These are phyloP conservation scores for Panaeolus cyanescens DNA, from an alignment of 768 basidiomycete genomes.

Conservation along the genomic window DNA sequence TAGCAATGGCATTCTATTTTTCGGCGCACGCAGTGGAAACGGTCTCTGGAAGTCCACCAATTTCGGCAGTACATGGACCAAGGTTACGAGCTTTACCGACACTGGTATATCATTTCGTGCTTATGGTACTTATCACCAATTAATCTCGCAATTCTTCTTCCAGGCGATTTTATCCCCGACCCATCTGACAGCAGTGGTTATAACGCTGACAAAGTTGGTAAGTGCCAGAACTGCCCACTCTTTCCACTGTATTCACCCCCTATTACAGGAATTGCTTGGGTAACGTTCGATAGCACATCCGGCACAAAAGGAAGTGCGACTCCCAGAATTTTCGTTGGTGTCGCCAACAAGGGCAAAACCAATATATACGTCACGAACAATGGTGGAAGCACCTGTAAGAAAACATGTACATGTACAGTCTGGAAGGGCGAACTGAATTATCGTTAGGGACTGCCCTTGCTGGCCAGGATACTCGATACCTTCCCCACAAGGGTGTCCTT, in stretches of 20 bases:
- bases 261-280: slow-evolving; percentile 51
- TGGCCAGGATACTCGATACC: slow-evolving; percentile 56
- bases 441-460: slow-evolving; percentile 53
- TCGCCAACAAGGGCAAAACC: slow-evolving; percentile 53
- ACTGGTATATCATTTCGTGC: slow-evolving; percentile 39
- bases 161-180: slow-evolving; percentile 57
- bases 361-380: slow-evolving; percentile 61
- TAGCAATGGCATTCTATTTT: slow-evolving; percentile 59
- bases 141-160: neutral
- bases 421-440: neutral
- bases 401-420: neutral
- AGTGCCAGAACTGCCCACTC: neutral
- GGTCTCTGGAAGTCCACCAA: slow-evolving; percentile 70
- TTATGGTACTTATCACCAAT: neutral
- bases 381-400: slow-evolving; percentile 57
- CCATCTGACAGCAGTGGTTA: slow-evolving; percentile 50
- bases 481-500: slow-evolving; percentile 70
- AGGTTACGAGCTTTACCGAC: slow-evolving; percentile 61
- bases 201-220: slow-evolving; percentile 41
- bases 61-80: slow-evolving; percentile 57
- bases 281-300: slow-evolving; percentile 64
- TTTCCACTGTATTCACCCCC: neutral
- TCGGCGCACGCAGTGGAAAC: slow-evolving; percentile 64
- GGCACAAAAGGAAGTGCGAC: slow-evolving; percentile 54
- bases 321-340: slow-evolving; percentile 68